A percentile compares a stretch with the other conserved stretches of the same genome.
Evolutionary conservation across 345 rosid species (phyloP).

Genomic region (Ceriops tagal): DNA sequence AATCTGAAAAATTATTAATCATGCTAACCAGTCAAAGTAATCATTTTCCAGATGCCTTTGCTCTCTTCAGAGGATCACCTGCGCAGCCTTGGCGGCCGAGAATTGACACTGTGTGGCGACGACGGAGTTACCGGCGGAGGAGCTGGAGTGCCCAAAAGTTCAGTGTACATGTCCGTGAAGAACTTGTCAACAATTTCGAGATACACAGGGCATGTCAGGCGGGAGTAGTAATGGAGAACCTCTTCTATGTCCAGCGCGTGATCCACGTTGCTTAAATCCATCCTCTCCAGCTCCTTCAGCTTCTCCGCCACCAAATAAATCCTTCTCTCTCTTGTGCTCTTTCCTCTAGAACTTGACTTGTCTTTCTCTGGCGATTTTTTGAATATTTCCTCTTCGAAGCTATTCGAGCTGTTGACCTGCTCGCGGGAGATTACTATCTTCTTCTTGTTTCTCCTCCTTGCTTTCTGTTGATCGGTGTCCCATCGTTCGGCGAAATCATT

Average conservation of each 20-base stretch:
- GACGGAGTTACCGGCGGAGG: background rate
- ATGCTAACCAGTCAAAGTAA: background rate
- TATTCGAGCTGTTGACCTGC: slow-evolving; percentile 3
- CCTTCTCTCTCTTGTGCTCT: slow-evolving; percentile 28
- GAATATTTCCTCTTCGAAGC: background rate
- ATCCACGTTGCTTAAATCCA: slow-evolving; percentile 53
- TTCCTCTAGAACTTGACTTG: slow-evolving; percentile 13
- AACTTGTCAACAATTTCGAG: slow-evolving; percentile 64
- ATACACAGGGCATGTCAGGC: slow-evolving; percentile 67
- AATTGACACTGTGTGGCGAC: slow-evolving; percentile 15
- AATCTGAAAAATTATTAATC: slow-evolving; percentile 3
- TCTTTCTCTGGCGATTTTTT: slow-evolving; percentile 4
- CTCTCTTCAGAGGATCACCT: too few relatives aligned
- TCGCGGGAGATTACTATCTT: slow-evolving; percentile 3
- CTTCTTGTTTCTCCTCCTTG: slow-evolving; percentile 21
- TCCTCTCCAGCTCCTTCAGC: slow-evolving; percentile 66
- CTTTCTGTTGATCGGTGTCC: slow-evolving; percentile 17
- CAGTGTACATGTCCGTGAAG: slow-evolving; percentile 64
- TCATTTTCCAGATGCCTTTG: background rate
- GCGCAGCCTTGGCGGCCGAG: slow-evolving; percentile 12
- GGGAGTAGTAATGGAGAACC: slow-evolving; percentile 70
- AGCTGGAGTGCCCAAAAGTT: slow-evolving; percentile 26
- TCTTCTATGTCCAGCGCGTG: slow-evolving; percentile 68
- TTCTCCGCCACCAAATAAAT: slow-evolving; percentile 38
- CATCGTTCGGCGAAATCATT: slow-evolving; percentile 35